phyloP scores from a whole-genome alignment of 2,329 filamentous ascomycete genomes.

The Aspergillus brunneoviolaceus region DNA sequence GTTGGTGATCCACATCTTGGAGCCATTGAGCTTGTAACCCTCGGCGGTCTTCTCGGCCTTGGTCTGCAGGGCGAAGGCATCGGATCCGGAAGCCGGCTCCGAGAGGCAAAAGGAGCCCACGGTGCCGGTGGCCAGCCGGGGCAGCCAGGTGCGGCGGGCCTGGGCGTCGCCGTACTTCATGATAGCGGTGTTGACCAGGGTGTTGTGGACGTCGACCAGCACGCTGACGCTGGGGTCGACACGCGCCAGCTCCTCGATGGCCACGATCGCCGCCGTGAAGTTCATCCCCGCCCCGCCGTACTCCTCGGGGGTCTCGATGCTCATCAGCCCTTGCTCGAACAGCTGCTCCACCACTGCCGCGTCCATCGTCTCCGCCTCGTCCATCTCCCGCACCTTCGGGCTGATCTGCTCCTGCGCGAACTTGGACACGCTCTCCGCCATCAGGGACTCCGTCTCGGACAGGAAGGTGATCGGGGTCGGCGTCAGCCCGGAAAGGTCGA shows the following conservation, averaged over 20 bases:
- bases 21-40: constrained; percentile 83
- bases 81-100: constrained; percentile 88
- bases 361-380: constrained; percentile 95
- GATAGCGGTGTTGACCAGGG: constrained; percentile 90
- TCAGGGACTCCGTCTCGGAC: constrained; percentile 83
- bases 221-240: constrained; percentile 95
- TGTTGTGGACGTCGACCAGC: constrained; percentile 96
- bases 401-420: constrained; percentile 87
- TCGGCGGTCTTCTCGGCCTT: constrained; percentile 79
- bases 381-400: constrained; percentile 94
- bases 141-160: constrained; percentile 82
- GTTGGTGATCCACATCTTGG: constrained; percentile 99
- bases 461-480: constrained; percentile 92
- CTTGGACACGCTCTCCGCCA: constrained; percentile 86
- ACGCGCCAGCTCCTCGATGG: constrained; percentile 92
- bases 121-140: constrained; percentile 83
- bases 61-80: constrained; percentile 92
- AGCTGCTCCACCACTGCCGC: constrained; percentile 81
- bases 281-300: constrained; percentile 98
- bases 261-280: constrained; percentile 93
- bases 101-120: constrained; percentile 91
- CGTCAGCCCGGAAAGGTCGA: constrained; percentile 71
- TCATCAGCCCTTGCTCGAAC: constrained; percentile 97
- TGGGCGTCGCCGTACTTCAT: constrained; percentile 77
- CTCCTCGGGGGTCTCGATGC: constrained; percentile 95